A percentile compares a stretch with the other conserved stretches of the same genome.
phyloP scores from a whole-genome alignment of 1,284 basidiomycete species.

The Boletus mariae region DNA sequence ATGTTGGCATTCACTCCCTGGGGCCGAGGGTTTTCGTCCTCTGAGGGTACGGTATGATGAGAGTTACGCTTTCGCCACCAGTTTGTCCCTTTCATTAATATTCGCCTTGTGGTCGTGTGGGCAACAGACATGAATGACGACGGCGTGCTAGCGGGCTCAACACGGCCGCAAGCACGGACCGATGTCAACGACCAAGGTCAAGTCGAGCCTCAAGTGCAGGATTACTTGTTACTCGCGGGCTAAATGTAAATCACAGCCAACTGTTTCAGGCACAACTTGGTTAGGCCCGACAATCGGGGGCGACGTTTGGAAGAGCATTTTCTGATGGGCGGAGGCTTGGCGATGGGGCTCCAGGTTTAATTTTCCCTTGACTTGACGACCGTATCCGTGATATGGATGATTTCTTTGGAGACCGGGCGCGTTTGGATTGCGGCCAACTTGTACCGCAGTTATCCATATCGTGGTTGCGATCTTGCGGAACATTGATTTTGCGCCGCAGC shows the following conservation, averaged over 20 bases:
- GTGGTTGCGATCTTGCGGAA: not conserved
- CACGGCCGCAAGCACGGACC: too few species aligned
- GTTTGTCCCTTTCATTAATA: not conserved
- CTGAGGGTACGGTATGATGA: slow-evolving; percentile 11
- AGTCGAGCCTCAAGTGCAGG: too few species aligned
- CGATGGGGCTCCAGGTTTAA: slow-evolving; percentile 10
- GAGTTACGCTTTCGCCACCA: too few species aligned
- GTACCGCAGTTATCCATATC: too few species aligned
- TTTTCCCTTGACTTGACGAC: slow-evolving; percentile 9
- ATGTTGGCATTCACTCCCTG: slow-evolving; percentile 16
- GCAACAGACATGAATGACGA: not conserved
- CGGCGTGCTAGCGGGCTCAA: not conserved
- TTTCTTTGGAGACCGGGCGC: too few species aligned
- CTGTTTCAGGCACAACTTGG: slow-evolving; percentile 12
- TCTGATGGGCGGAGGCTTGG: slow-evolving; percentile 16
- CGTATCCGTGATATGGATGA: not conserved
- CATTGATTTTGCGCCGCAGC: not conserved
- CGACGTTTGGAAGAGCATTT: not conserved
- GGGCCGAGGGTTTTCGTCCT: slow-evolving; percentile 25
- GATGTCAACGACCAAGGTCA: not conserved
- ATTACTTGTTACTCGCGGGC: not conserved
- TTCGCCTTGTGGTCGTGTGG: slow-evolving; percentile 4
- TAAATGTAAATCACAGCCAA: slow-evolving; percentile 20
- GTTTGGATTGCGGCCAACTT: too few species aligned
- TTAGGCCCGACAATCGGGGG: not conserved